A percentile compares a stretch with the other conserved stretches of the same genome.
These are phyloP conservation scores for Neodidymelliopsis sp. DNA, from an alignment of 2,329 filamentous ascomycete species.

Conservation along the genomic window DNA sequence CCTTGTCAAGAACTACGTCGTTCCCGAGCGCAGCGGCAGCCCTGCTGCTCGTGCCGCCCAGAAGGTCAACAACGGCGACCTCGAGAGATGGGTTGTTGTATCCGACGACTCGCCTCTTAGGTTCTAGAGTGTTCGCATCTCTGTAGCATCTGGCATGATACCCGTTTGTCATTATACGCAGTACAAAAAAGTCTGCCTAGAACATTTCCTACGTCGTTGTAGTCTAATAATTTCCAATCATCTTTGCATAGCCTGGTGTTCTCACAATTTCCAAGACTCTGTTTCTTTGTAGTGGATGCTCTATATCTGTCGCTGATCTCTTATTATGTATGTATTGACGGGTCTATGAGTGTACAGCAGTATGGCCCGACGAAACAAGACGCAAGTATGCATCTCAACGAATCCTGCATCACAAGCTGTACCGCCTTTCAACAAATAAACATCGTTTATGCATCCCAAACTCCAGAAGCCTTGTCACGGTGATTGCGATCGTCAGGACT, in stretches of 20 bases:
- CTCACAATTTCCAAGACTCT: constrained; percentile 13
- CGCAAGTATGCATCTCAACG: neutral
- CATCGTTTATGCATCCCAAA: neutral
- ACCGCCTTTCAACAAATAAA: neutral
- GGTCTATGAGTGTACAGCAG: constrained; percentile 2
- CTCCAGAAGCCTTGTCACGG: constrained; percentile 4
- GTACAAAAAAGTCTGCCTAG: constrained; percentile 6
- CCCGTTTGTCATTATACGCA: constrained; percentile 24
- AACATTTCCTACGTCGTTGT: constrained; percentile 23
- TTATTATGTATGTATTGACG: constrained; percentile 28
- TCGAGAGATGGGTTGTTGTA: constrained; percentile 40
- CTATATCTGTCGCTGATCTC: constrained; percentile 39
- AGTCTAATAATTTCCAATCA: constrained; percentile 25
- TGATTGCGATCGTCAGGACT: constrained; percentile 2
- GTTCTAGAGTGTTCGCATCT: constrained; percentile 32
- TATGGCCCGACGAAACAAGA: constrained; percentile 2
- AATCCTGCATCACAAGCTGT: neutral
- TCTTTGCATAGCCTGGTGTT: constrained; percentile 28
- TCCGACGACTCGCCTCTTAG: constrained; percentile 37
- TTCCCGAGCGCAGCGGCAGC: constrained; percentile 37
- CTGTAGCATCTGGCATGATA: constrained; percentile 31
- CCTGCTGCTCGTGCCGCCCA: constrained; percentile 40
- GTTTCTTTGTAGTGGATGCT: constrained; percentile 19
- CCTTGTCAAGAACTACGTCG: constrained; percentile 42
- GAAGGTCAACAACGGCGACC: constrained; percentile 24